These are phyloP conservation scores for Fusarium brevicatenulatum DNA, from an alignment of 2,329 filamentous ascomycete species.

Conservation along the genomic window DNA sequence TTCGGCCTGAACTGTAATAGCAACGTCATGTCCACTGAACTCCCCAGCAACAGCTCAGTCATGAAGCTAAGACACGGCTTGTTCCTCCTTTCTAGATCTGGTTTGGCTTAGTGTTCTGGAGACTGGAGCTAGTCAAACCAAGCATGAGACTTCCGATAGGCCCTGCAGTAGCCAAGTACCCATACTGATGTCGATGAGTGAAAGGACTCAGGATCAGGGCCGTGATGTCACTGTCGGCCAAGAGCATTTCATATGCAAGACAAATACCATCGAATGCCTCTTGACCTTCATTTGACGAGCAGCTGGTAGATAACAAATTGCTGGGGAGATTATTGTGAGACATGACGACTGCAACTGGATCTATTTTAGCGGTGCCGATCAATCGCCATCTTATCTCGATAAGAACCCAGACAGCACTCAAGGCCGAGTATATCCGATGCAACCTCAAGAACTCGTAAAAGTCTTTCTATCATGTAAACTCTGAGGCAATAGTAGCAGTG, in stretches of 20 bases:
- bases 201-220: background rate
- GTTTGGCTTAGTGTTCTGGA: background rate
- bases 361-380: background rate
- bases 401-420: background rate
- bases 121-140: background rate
- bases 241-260: too few species aligned
- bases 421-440: background rate
- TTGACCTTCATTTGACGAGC: background rate
- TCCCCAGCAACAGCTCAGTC: background rate
- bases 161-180: too few species aligned
- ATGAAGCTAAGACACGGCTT: background rate
- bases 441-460: background rate
- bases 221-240: background rate
- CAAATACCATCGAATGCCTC: too few species aligned
- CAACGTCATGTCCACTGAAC: background rate
- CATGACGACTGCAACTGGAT: background rate
- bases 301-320: background rate
- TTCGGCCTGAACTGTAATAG: background rate
- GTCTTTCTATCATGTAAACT: too few species aligned
- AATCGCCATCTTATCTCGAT: background rate
- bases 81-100: background rate
- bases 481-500: accelerated
- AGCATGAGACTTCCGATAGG: background rate
- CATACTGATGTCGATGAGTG: background rate
- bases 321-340: background rate